Conservation (phyloP, 768 basidiomycete species). For the Lenzites betulinus region DNA sequence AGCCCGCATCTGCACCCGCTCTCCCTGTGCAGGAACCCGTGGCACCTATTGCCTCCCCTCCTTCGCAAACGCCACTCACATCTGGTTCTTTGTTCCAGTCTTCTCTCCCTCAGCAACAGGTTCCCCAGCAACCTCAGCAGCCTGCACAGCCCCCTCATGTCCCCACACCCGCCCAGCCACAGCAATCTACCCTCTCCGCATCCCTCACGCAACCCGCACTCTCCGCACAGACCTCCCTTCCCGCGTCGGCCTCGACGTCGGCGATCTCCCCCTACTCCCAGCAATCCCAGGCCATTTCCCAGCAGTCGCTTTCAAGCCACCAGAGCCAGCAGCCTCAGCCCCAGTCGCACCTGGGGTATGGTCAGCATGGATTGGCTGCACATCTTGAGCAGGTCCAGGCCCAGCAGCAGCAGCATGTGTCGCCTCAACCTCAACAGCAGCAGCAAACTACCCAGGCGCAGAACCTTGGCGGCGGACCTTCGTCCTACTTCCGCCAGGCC, state of each 20-base stretch:
- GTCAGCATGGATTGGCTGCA: conserved; percentile 64
- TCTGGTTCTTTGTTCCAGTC: conserved; percentile 26
- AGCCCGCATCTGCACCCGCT: conserved; percentile 24
- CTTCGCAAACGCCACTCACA: conserved; percentile 34
- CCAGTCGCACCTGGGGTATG: conserved; percentile 49
- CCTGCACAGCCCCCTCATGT: conserved; percentile 32
- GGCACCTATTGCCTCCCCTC: conserved; percentile 30
- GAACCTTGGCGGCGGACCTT: conserved; percentile 44
- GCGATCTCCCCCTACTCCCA: conserved; percentile 36
- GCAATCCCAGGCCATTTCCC: conserved; percentile 28
- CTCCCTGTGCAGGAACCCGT: conserved; percentile 20
- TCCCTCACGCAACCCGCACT: conserved; percentile 32
- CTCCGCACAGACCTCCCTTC: conserved; percentile 29
- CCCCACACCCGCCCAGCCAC: conserved; percentile 23
- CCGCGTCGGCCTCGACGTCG: conserved; percentile 31
- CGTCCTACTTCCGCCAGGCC: conserved; percentile 70
- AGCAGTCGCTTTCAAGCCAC: conserved; percentile 27
- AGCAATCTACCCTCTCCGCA: conserved; percentile 21
- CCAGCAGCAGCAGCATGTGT: conserved; percentile 39
- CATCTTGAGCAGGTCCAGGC: conserved; percentile 64
- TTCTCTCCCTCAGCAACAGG: conserved; percentile 20
- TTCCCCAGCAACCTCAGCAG: conserved; percentile 32
- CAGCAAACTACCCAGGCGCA: conserved; percentile 31
- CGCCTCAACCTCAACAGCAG: conserved; percentile 37
- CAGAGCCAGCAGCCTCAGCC: conserved; percentile 23